These are phyloP conservation scores for Castanea crenata DNA, from an alignment of 306 rosid species.

Conservation along the genomic window DNA sequence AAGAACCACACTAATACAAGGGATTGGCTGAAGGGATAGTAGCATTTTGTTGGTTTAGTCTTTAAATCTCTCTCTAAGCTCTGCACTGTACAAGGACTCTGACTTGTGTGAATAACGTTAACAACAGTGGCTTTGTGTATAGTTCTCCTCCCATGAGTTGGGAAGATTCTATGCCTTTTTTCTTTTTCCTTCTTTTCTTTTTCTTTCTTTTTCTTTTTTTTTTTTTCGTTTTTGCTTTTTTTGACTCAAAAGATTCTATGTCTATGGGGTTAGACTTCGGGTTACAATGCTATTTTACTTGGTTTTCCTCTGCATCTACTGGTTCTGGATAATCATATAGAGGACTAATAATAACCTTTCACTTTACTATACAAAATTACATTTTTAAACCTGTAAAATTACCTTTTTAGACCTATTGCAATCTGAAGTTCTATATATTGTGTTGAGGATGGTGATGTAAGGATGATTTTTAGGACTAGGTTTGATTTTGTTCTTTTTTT, in stretches of 20 bases:
- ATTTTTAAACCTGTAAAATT: background rate
- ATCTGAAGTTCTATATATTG: too few species aligned
- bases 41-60: slow-evolving; percentile 38
- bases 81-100: slow-evolving; percentile 31
- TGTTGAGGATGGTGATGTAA: too few species aligned
- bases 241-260: too few species aligned
- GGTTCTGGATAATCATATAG: background rate
- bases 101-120: slow-evolving; percentile 28
- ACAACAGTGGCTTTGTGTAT: slow-evolving; percentile 12
- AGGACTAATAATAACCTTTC: slow-evolving; percentile 14
- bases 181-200: too few species aligned
- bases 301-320: slow-evolving; percentile 2
- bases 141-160: slow-evolving; percentile 69
- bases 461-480: too few species aligned
- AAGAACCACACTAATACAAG: slow-evolving; percentile 43
- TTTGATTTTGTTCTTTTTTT: too few species aligned
- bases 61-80: slow-evolving; percentile 14
- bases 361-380: slow-evolving; percentile 6
- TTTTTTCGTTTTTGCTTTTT: too few species aligned
- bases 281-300: background rate
- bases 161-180: slow-evolving; percentile 46
- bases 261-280: too few species aligned
- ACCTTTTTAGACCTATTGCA: background rate
- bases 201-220: rapidly evolving
- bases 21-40: slow-evolving; percentile 44